phyloP scores from a whole-genome alignment of 1,139 yeast species.

The Zygosaccharomyces sapae region DNA sequence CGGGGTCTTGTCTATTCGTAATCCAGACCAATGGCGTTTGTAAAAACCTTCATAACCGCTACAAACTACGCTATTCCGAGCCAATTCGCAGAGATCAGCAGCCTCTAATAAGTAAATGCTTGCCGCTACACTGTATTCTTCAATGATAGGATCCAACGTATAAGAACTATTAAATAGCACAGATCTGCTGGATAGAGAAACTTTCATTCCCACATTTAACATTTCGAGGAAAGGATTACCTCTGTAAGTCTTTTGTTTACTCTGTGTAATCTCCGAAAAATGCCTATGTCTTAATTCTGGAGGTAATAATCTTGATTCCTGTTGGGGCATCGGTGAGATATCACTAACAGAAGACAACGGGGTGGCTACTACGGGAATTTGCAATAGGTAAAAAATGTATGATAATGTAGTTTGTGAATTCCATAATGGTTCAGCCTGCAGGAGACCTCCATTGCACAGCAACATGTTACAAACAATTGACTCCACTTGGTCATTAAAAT shows the following conservation, averaged over 20 bases:
- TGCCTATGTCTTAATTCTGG: slow-evolving; percentile 5
- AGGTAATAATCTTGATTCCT: slow-evolving; percentile 1
- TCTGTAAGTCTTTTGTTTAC: slow-evolving; percentile 29
- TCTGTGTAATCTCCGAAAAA: slow-evolving; percentile 26
- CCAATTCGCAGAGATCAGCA: slow-evolving; percentile 62
- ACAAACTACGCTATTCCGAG: slow-evolving; percentile 47
- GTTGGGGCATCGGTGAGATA: slow-evolving; percentile 9
- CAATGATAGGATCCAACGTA: slow-evolving; percentile 65
- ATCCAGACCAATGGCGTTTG: slow-evolving; percentile 89
- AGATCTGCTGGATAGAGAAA: slow-evolving; percentile 59
- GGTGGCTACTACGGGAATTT: slow-evolving; percentile 29
- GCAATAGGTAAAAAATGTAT: slow-evolving; percentile 30
- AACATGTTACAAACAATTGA: slow-evolving; percentile 28
- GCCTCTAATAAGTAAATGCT: slow-evolving; percentile 62
- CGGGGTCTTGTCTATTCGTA: slow-evolving; percentile 13
- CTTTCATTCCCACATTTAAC: slow-evolving; percentile 59
- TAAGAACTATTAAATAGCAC: slow-evolving; percentile 46
- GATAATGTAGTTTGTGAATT: slow-evolving; percentile 21
- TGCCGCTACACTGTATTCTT: slow-evolving; percentile 70
- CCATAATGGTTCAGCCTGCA: slow-evolving; percentile 32
- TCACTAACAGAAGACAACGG: slow-evolving; percentile 32
- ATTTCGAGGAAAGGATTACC: slow-evolving; percentile 54
- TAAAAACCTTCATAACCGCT: slow-evolving; percentile 83
- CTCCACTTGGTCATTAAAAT: slow-evolving; percentile 29
- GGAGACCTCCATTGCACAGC: slow-evolving; percentile 29